Percentiles rank a stretch among this genome's conserved stretches.
These are phyloP conservation scores for Tolypocladium pustulatum DNA, from an alignment of 2,329 filamentous ascomycete genomes.

Conservation along the genomic window DNA sequence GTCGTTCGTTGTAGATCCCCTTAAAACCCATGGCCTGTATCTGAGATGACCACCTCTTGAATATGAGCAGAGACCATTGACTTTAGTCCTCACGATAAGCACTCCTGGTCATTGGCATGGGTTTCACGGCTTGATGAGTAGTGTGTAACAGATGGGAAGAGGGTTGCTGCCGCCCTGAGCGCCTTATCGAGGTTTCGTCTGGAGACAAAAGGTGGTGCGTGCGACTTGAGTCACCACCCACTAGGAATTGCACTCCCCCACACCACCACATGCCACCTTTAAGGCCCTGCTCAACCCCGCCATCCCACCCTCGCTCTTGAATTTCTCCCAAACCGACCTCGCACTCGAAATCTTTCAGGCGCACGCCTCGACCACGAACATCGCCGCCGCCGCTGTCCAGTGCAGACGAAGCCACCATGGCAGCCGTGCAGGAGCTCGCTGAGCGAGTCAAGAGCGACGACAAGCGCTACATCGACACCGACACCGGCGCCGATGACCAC, in stretches of 20 bases:
- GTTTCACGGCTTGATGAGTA: neutral
- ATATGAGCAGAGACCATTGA: neutral
- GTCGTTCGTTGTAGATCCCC: neutral
- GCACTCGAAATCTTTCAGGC: neutral
- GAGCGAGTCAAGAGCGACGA: slow-evolving; percentile 20
- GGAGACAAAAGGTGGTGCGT: neutral
- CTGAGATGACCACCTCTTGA: neutral
- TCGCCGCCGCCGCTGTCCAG: neutral
- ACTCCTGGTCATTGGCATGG: neutral
- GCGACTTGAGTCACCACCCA: neutral
- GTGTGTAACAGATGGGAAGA: neutral
- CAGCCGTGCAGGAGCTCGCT: slow-evolving; percentile 37
- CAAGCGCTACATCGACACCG: slow-evolving; percentile 66
- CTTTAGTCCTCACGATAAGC: neutral
- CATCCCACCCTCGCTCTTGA: neutral
- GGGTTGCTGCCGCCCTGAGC: neutral
- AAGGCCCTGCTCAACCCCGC: neutral
- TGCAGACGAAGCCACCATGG: slow-evolving; percentile 18
- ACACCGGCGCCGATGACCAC: slow-evolving; percentile 62
- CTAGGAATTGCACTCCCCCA: neutral
- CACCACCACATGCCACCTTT: neutral
- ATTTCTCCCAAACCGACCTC: neutral
- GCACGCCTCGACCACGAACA: neutral
- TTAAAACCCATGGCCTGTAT: neutral
- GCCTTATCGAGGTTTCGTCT: neutral